A percentile compares a stretch with the other conserved stretches of the same genome.
Conservation (phyloP, 148 eudicot genomes). For the Fagopyrum esculentum region DNA sequence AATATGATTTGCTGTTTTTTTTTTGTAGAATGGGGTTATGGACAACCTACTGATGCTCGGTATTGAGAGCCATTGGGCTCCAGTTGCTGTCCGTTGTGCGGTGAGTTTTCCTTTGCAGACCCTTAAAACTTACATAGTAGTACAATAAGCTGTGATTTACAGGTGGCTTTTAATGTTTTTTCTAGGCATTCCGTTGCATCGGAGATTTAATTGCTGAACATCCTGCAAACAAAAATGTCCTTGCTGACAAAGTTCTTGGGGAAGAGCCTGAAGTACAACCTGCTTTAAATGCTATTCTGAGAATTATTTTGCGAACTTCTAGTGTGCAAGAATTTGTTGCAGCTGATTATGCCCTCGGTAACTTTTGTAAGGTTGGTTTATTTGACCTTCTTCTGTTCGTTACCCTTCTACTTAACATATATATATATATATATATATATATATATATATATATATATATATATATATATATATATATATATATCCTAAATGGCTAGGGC, state of each 20-base stretch:
- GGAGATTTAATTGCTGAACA: slow-evolving; percentile 69
- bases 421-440: neutral
- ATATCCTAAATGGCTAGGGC: neutral
- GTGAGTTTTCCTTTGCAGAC: slow-evolving; percentile 33
- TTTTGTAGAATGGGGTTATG: slow-evolving; percentile 60
- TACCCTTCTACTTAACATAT: neutral
- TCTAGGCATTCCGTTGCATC: slow-evolving; percentile 74
- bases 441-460: neutral
- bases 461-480: neutral
- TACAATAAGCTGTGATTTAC: neutral
- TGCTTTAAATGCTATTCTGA: slow-evolving; percentile 75
- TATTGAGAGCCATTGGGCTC: slow-evolving; percentile 98
- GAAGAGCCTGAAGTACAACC: slow-evolving; percentile 79
- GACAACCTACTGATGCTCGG: slow-evolving; percentile 83
- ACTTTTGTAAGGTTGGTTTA: slow-evolving; percentile 80
- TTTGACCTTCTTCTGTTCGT: slow-evolving; percentile 8
- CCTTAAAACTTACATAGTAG: slow-evolving; percentile 1
- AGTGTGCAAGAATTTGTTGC: slow-evolving; percentile 80
- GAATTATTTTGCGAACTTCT: slow-evolving; percentile 80
- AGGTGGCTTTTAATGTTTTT: neutral
- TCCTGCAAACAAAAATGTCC: slow-evolving; percentile 63
- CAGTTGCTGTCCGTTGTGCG: slow-evolving; percentile 80
- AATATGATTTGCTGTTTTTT: neutral
- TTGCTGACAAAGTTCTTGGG: slow-evolving; percentile 82
- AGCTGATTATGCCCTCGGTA: slow-evolving; percentile 83